A percentile compares a stretch with the other conserved stretches of the same genome.
phyloP scores from a whole-genome alignment of 805 yeast species.

The Sugiyamaella valdiviana region DNA sequence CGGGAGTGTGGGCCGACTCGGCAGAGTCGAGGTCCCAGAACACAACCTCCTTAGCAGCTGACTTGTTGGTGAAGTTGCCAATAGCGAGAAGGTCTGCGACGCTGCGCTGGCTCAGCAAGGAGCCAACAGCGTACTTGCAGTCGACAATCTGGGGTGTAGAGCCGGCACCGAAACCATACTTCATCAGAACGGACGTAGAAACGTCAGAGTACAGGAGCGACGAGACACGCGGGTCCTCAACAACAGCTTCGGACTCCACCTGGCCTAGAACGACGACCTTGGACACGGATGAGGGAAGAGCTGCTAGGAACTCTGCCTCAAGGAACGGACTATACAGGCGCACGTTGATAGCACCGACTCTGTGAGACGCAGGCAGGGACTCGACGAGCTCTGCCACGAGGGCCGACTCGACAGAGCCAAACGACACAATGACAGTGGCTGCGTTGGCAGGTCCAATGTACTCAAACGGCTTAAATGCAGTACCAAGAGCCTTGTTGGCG shows the following conservation, averaged over 20 bases:
- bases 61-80: constrained; percentile 21
- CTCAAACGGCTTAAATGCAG: constrained; percentile 56
- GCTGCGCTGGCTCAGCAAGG: constrained; percentile 9
- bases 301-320: constrained; percentile 48
- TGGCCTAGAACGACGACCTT: constrained; percentile 67
- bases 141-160: constrained; percentile 27
- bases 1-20: constrained; percentile 48
- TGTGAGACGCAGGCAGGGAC: constrained; percentile 31
- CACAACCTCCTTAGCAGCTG: constrained; percentile 34
- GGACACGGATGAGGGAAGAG: constrained; percentile 53
- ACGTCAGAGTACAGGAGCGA: constrained; percentile 62
- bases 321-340: constrained; percentile 81
- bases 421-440: constrained; percentile 70
- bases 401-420: constrained; percentile 64
- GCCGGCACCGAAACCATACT: constrained; percentile 19
- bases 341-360: constrained; percentile 62
- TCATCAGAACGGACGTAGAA: constrained; percentile 58
- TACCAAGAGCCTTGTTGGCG: constrained; percentile 50
- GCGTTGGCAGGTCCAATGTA: constrained; percentile 62
- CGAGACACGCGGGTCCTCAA: constrained; percentile 30
- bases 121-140: constrained; percentile 28
- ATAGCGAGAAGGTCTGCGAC: constrained; percentile 18
- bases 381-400: constrained; percentile 44
- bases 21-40: constrained; percentile 68
- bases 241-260: constrained; percentile 30